Evolutionary conservation across 371 early-diverging fungal species (phyloP), one percentile per base, ranked within the genome.

Genomic region (Encephalitozoon intestinalis): DNA sequence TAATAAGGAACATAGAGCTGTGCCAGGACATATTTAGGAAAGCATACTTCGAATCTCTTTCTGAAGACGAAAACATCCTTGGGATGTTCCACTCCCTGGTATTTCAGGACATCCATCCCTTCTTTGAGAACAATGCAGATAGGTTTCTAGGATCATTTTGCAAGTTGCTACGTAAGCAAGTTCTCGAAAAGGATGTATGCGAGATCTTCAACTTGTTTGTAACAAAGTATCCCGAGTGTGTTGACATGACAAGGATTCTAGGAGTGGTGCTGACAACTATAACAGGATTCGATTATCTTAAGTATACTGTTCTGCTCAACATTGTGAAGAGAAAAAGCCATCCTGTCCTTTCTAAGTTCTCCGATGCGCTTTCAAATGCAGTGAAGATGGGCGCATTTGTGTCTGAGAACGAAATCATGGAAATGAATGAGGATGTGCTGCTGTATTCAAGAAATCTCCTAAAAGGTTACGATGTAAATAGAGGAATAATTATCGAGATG

Each of bases 51-150:
- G 73, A 41, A 11, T 43, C 26, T 28, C 23, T 65, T 0, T 43
- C 52, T 30, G 53, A 44, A 37, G 73, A 65, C 53, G 41, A 44
- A 21, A 52, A 72, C 39, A 25, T 76, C 28, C 54, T 80, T 26
- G 58, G 64, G 6, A 80, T 80, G 23, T 64, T 80, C 25, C 68
- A 72, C 73, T 63, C 51, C 26, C 40, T 80, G 31, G 37, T 72
- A 1, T 80, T 44, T 37, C 80, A 80, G 53, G 80, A 80, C 39
- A 73, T 80, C 41, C 80, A 80, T 52, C 72, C 72, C 30, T 80
- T 72, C 34, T 80, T 76, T 58, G 80, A 80, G 63, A 72, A 76
- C 21, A 76, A 77, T 44, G 43, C 67, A 43, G 66, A 53, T 18
- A 64, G 46, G 25, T 78, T 78, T 39, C 21, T 74, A 7, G 44